A percentile compares a stretch with the other conserved stretches of the same genome.
phyloP scores from a whole-genome alignment of 495 filamentous ascomycete genomes.

The Neohortaea acidophila region DNA sequence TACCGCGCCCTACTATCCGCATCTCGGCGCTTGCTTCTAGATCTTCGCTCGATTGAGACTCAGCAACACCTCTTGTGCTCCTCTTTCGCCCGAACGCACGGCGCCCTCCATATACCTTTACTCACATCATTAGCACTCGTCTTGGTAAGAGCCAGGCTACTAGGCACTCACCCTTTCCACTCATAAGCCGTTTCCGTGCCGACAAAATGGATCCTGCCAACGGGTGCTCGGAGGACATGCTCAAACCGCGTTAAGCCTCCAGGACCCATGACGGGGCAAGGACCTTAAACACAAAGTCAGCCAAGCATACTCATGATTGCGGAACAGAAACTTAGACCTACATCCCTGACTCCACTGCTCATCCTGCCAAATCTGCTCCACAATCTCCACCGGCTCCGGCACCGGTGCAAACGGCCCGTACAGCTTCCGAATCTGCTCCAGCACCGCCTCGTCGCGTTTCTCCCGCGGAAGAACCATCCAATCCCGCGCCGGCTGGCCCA shows the following conservation, averaged over 20 bases:
- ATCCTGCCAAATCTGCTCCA: slow-evolving; percentile 17
- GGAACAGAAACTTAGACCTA: no score
- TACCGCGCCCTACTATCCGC: no score
- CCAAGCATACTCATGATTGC: no score
- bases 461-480: slow-evolving; percentile 6
- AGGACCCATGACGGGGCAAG: slow-evolving; percentile 12
- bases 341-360: slow-evolving; percentile 16
- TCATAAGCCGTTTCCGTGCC: slow-evolving; percentile 22
- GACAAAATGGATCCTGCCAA: slow-evolving; percentile 22
- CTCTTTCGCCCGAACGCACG: slow-evolving; percentile 20
- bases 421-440: slow-evolving; percentile 8
- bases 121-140: no score
- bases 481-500: slow-evolving; percentile 12
- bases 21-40: no score
- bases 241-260: slow-evolving; percentile 9
- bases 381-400: slow-evolving; percentile 11
- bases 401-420: slow-evolving; percentile 13
- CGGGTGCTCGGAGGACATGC: slow-evolving; percentile 12
- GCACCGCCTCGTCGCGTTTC: slow-evolving; percentile 4
- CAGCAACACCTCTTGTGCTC: slow-evolving; percentile 16
- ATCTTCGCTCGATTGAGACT: slow-evolving; percentile 8
- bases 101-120: slow-evolving; percentile 28
- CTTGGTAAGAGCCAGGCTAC: no score
- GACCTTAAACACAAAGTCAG: no score
- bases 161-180: no score